Evolutionary conservation across 2,329 filamentous ascomycete genomes (phyloP).

Genomic region (Penicillium sp.): DNA sequence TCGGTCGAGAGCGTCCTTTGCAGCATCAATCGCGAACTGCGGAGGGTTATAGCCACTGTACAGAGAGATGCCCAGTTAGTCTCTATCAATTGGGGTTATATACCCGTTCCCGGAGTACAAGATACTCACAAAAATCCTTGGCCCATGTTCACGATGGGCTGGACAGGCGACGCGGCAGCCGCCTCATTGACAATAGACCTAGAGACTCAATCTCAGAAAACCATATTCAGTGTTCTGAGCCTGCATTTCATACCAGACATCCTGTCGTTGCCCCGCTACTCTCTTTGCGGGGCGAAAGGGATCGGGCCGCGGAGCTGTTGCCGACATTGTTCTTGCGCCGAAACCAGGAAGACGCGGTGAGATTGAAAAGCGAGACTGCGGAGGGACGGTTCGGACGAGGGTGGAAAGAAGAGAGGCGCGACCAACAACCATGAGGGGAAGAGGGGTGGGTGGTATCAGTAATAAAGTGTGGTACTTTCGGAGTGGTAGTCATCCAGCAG

Average conservation of each 20-base stretch:
- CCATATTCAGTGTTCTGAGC: neutral
- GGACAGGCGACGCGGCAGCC: constrained; percentile 62
- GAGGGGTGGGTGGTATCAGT: neutral
- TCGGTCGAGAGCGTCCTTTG: constrained; percentile 81
- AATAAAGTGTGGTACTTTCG: constrained; percentile 1
- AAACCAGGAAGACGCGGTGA: constrained; percentile 22
- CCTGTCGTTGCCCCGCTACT: constrained; percentile 52
- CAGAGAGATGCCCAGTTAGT: neutral
- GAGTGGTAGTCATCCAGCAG: constrained; percentile 1
- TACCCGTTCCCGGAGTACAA: neutral
- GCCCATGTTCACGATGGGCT: constrained; percentile 70
- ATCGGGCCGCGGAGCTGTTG: constrained; percentile 38
- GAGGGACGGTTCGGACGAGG: constrained; percentile 1
- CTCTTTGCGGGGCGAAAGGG: constrained; percentile 49
- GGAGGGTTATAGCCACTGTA: constrained; percentile 84
- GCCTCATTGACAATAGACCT: constrained; percentile 70
- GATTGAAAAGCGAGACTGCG: neutral
- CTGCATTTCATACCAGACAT: constrained; percentile 46
- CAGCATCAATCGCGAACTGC: constrained; percentile 84
- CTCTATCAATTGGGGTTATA: neutral
- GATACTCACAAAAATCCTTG: constrained; percentile 59
- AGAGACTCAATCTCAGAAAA: neutral
- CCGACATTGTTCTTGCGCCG: constrained; percentile 40
- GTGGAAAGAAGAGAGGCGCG: constrained; percentile 6
- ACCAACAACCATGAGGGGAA: constrained; percentile 10